phyloP scores from a whole-genome alignment of 805 yeast genomes.

The Cyberlindnera mycetangii region DNA sequence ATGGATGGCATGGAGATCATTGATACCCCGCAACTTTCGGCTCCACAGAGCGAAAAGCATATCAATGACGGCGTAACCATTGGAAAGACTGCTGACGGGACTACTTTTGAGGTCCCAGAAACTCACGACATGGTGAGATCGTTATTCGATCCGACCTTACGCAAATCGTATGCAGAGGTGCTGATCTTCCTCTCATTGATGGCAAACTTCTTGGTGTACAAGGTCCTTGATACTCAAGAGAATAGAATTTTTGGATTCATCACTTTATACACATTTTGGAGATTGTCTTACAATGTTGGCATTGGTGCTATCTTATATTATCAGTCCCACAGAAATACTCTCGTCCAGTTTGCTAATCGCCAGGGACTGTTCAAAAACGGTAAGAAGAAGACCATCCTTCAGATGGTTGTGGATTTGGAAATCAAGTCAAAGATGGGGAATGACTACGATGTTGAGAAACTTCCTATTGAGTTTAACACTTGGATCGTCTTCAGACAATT shows the following conservation, averaged over 20 bases:
- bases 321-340: slow-evolving; percentile 57
- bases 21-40: neutral
- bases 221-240: slow-evolving; percentile 23
- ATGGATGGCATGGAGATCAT: slow-evolving; percentile 2
- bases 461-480: slow-evolving; percentile 75
- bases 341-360: slow-evolving; percentile 51
- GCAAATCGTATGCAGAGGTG: slow-evolving; percentile 65
- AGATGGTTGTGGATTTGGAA: slow-evolving; percentile 44
- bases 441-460: slow-evolving; percentile 33
- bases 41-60: neutral
- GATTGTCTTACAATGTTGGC: slow-evolving; percentile 75
- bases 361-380: slow-evolving; percentile 42
- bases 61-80: slow-evolving; percentile 3
- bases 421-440: slow-evolving; percentile 44
- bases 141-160: slow-evolving; percentile 69
- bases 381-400: slow-evolving; percentile 32
- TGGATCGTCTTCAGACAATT: slow-evolving; percentile 79
- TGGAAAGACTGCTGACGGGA: slow-evolving; percentile 30
- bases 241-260: slow-evolving; percentile 36
- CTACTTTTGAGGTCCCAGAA: slow-evolving; percentile 36
- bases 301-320: slow-evolving; percentile 64
- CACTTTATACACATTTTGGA: slow-evolving; percentile 65
- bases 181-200: slow-evolving; percentile 47
- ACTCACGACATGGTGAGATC: slow-evolving; percentile 86
- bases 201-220: slow-evolving; percentile 34